phyloP scores from a whole-genome alignment of 179 eudicot species.

The Carnegiea gigantea region DNA sequence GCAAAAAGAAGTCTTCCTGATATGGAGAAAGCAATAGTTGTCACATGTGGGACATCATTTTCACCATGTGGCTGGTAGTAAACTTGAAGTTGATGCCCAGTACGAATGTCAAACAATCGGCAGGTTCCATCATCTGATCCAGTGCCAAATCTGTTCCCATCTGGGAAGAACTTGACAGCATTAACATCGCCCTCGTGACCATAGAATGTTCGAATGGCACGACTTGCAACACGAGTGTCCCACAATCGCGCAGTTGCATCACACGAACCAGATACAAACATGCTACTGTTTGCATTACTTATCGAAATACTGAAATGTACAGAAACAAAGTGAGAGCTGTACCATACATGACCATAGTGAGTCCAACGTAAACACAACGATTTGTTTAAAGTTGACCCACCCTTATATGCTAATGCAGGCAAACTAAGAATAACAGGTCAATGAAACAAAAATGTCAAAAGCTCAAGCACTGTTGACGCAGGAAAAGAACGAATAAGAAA shows the following conservation, averaged over 20 bases:
- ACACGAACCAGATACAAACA: constrained; percentile 90
- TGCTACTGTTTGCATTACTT: constrained; percentile 58
- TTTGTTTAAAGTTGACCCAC: background rate
- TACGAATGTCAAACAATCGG: constrained; percentile 86
- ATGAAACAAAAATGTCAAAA: background rate
- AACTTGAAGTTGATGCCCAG: constrained; percentile 93
- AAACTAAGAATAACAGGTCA: background rate
- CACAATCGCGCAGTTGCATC: constrained; percentile 89
- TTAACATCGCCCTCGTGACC: constrained; percentile 92
- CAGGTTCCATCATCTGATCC: constrained; percentile 94
- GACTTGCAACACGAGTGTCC: constrained; percentile 98
- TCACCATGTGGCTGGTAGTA: constrained; percentile 60
- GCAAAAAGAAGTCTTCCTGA: constrained; percentile 95
- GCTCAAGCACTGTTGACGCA: constrained; percentile 5
- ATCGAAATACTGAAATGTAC: constrained; percentile 65
- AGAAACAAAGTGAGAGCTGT: constrained; percentile 2
- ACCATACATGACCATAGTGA: background rate
- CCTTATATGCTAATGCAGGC: background rate
- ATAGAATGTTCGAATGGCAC: constrained; percentile 81
- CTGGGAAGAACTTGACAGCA: constrained; percentile 91
- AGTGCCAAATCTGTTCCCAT: constrained; percentile 94
- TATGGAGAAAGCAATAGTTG: constrained; percentile 77
- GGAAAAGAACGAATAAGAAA: no score
- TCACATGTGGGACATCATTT: constrained; percentile 58
- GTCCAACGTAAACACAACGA: background rate